Percentiles rank a stretch among this genome's conserved stretches.
Evolutionary conservation across 1,284 basidiomycete species (phyloP).

Genomic region (Apiotrichum domesticum): DNA sequence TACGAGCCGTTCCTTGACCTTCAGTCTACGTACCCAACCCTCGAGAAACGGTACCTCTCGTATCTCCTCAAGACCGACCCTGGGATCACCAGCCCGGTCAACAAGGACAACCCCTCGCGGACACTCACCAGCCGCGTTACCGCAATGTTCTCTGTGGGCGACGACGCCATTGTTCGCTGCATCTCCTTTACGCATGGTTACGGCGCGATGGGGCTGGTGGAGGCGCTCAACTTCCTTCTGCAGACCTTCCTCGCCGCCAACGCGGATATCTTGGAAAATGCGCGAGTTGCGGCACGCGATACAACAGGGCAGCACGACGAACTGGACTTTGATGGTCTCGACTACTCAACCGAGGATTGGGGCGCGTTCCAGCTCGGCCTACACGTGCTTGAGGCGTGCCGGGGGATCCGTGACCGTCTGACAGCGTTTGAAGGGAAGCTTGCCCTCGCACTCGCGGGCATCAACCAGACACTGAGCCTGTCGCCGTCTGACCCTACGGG

Average conservation of each 20-base stretch:
- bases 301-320: constrained; percentile 17
- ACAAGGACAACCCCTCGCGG: constrained; percentile 57
- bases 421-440: constrained; percentile 63
- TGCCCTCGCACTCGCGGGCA: constrained; percentile 55
- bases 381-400: constrained; percentile 72
- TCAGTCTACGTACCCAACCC: constrained; percentile 69
- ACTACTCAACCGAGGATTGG: constrained; percentile 84
- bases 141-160: constrained; percentile 67
- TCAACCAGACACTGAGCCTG: constrained; percentile 56
- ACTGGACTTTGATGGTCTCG: constrained; percentile 47
- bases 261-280: constrained; percentile 36
- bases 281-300: not conserved
- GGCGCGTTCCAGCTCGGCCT: constrained; percentile 70
- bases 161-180: constrained; percentile 70
- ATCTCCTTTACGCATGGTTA: constrained; percentile 80
- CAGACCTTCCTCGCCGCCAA: constrained; percentile 61
- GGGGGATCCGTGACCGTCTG: constrained; percentile 63
- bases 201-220: constrained; percentile 64
- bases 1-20: constrained; percentile 89
- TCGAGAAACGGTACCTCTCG: constrained; percentile 66
- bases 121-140: constrained; percentile 63
- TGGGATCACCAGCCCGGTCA: constrained; percentile 38
- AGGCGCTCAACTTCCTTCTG: constrained; percentile 66
- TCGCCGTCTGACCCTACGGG: constrained; percentile 53
- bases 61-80: constrained; percentile 53